Evolutionary conservation across 1,139 yeast genomes (phyloP).

Genomic region (Kodamaea sp.): DNA sequence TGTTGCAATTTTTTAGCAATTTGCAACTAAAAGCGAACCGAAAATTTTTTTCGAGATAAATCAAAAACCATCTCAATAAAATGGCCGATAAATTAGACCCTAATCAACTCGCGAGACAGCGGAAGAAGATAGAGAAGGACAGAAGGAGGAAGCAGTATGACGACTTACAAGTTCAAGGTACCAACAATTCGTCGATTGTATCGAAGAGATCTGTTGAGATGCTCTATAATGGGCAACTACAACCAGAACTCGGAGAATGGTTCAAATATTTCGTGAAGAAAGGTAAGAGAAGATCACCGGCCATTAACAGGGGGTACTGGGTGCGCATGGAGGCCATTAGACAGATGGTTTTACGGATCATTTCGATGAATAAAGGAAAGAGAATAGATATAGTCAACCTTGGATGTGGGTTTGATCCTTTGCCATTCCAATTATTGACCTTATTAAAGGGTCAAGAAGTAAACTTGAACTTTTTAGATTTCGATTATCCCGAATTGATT

Average conservation of each 20-base stretch:
- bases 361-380: conserved; percentile 20
- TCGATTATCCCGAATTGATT: conserved; percentile 72
- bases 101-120: conserved; percentile 23
- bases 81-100: conserved; percentile 1
- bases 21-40: too few species aligned
- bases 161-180: conserved; percentile 71
- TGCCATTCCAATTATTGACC: conserved; percentile 59
- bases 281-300: conserved; percentile 70
- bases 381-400: conserved; percentile 53
- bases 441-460: conserved; percentile 14
- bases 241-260: conserved; percentile 31
- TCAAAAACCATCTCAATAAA: too few species aligned
- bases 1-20: too few species aligned
- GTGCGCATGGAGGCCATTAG: conserved; percentile 71
- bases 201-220: conserved; percentile 78
- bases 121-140: conserved; percentile 47
- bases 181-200: conserved; percentile 79
- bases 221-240: conserved; percentile 47
- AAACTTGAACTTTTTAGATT: conserved; percentile 55
- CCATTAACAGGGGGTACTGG: conserved; percentile 84
- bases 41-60: not conserved
- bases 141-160: conserved; percentile 47
- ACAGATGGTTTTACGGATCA: conserved; percentile 46
- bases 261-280: conserved; percentile 67
- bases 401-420: conserved; percentile 81